These are phyloP conservation scores for Aspergillus carlsbadensis DNA, from an alignment of 495 filamentous ascomycete species.

Conservation along the genomic window DNA sequence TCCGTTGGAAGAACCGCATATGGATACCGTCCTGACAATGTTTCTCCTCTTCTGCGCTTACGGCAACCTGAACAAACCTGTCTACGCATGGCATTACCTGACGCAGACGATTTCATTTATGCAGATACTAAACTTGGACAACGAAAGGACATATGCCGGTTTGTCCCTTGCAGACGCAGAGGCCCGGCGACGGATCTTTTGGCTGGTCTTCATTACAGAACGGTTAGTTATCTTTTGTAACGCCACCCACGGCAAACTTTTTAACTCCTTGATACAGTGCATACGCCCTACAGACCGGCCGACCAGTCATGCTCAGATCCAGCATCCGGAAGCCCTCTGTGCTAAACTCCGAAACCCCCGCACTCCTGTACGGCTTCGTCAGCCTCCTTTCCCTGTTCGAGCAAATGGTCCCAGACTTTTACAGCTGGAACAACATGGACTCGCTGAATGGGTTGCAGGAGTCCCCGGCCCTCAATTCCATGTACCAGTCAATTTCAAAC, in stretches of 20 bases:
- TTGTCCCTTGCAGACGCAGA: not conserved
- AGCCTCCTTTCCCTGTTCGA: conserved; percentile 4
- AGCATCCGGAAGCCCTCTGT: conserved; percentile 5
- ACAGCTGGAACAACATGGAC: not conserved
- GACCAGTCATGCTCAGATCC: not conserved
- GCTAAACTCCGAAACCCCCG: conserved; percentile 1
- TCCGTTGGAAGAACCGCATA: not conserved
- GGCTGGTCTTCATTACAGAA: conserved; percentile 4
- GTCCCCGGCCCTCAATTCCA: not conserved
- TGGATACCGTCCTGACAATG: conserved; percentile 2
- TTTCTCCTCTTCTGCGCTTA: conserved; percentile 8
- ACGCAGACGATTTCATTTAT: conserved; percentile 3
- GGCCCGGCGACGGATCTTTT: conserved; percentile 1
- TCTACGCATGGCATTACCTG: conserved; percentile 6
- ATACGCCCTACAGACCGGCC: conserved; percentile 5
- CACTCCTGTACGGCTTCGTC: conserved; percentile 4
- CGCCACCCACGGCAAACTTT: not conserved
- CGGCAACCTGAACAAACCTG: conserved; percentile 5
- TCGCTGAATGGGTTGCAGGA: not conserved
- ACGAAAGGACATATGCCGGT: not conserved
- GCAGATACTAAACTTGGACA: conserved; percentile 4
- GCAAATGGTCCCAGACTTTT: conserved; percentile 2
- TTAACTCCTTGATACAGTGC: no score
- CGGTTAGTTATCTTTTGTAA: not conserved
- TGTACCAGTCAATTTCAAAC: conserved; percentile 1